Base-by-base conservation (phyloP, 371 early-diverging fungal genomes). In the Mortierella sp. region DNA sequence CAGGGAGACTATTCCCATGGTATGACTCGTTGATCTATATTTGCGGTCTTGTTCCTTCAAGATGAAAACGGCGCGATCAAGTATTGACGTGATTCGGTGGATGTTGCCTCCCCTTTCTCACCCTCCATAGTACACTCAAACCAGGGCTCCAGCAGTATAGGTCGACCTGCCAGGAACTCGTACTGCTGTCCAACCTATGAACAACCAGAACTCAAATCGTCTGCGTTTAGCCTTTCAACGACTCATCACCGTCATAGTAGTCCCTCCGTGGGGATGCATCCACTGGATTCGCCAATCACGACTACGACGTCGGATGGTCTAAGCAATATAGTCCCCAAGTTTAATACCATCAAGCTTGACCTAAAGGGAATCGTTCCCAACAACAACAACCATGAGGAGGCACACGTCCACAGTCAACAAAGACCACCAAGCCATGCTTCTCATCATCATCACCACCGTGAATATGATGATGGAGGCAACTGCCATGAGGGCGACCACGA, bases 301-400 rank as follows among this genome's bases (percentile, higher is more conserved):
- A n/a, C n/a, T n/a, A n/a, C n/a, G n/a, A n/a, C n/a, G n/a, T 39
- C 57, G 10, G 71, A 70, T 19, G 27, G 51, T 24, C 28, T 71
- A 54, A 49, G 58, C 62, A 66, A 27, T 22, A 71, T 74, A 40
- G 47, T 74, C 10, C 74, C 74, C 10, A 67, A 68, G 39, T 71
- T 71, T 37, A 54, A 64, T 17, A 57, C 72, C 44, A 61, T 71
- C 58, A 64, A 71, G 25, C 43, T 71, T 8, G 72, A 61, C 28
- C 48, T 65, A 3, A 71, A 64, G 56, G 39, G n/a, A n/a, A n/a
- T 57, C 14, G 46, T 41, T 17, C 7, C 52, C 1, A 60, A 48
- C 12, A 46, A 51, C 43, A 44, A 49, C 1, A 58, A 57, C 2
- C 52, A 60, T 17, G 8, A 8, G 19, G 51, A 16, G 21, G 45